phyloP scores from a whole-genome alignment of 805 yeast genomes.

The Candida golubevii region DNA sequence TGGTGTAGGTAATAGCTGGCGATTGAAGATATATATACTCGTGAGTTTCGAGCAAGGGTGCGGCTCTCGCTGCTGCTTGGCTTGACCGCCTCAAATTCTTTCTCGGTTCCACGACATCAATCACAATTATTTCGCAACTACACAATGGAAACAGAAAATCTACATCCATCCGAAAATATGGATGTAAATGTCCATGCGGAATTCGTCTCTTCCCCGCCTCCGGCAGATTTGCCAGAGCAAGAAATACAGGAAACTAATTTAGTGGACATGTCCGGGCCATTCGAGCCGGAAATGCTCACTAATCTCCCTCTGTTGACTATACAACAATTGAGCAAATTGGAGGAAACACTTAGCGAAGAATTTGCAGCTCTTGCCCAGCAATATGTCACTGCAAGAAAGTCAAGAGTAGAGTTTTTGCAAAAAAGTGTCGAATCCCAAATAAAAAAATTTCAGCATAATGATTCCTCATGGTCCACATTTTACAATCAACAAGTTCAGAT shows the following conservation, averaged over 20 bases:
- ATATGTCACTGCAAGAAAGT: slow-evolving; percentile 26
- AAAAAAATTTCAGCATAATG: slow-evolving; percentile 24
- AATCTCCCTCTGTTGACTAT: slow-evolving; percentile 19
- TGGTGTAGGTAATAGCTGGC: too few relatives aligned
- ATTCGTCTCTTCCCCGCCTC: slow-evolving; percentile 6
- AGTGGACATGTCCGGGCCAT: slow-evolving; percentile 6
- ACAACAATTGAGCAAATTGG: slow-evolving; percentile 24
- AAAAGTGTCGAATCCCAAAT: slow-evolving; percentile 23
- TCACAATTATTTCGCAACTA: slow-evolving; percentile 1
- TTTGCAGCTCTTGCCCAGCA: slow-evolving; percentile 22
- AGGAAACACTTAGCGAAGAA: slow-evolving; percentile 19
- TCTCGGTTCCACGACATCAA: background rate
- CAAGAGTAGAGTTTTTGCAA: slow-evolving; percentile 26
- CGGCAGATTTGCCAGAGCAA: slow-evolving; percentile 7
- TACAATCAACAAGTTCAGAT: slow-evolving; percentile 32
- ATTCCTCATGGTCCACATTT: slow-evolving; percentile 30
- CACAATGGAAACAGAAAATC: slow-evolving; percentile 5
- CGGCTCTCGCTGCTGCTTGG: slow-evolving; percentile 6
- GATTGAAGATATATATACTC: too few relatives aligned
- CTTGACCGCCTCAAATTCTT: too few relatives aligned
- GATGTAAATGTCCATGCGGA: background rate
- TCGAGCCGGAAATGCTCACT: slow-evolving; percentile 13
- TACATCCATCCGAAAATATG: background rate
- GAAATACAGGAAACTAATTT: background rate
- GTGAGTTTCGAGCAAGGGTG: background rate